Evolutionary conservation across 2,329 filamentous ascomycete genomes (phyloP).

Genomic region (Claviceps cyperi): DNA sequence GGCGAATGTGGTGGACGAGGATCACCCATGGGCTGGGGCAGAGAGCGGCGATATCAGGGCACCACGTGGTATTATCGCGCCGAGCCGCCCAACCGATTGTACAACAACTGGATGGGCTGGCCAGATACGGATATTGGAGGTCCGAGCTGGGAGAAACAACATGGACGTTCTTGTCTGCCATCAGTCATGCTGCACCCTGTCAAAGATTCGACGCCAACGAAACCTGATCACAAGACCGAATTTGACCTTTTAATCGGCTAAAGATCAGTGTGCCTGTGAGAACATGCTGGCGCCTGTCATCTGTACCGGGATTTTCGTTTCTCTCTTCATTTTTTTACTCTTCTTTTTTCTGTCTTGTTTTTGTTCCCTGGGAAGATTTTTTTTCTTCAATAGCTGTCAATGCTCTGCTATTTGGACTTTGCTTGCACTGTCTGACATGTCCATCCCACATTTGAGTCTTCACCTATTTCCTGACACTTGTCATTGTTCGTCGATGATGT

Average conservation of each 20-base stretch:
- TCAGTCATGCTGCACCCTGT: slow-evolving; percentile 45
- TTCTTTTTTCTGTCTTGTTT: background rate
- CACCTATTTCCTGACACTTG: no score
- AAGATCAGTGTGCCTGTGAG: slow-evolving; percentile 4
- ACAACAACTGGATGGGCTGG: slow-evolving; percentile 50
- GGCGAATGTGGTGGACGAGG: slow-evolving; percentile 39
- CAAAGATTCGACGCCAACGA: slow-evolving; percentile 40
- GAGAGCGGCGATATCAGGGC: slow-evolving; percentile 42
- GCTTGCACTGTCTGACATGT: background rate
- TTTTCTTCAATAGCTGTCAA: background rate
- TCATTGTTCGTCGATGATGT: no score
- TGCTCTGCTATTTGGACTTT: background rate
- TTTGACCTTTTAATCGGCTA: slow-evolving; percentile 26
- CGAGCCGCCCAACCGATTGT: slow-evolving; percentile 40
- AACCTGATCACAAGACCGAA: slow-evolving; percentile 24
- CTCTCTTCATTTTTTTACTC: background rate
- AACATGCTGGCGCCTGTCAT: background rate
- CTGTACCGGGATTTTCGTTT: background rate
- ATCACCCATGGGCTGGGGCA: slow-evolving; percentile 45
- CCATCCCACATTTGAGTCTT: background rate
- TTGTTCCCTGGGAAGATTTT: background rate
- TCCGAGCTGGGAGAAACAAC: slow-evolving; percentile 36
- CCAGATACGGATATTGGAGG: slow-evolving; percentile 41
- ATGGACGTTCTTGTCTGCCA: slow-evolving; percentile 44
- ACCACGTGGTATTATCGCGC: slow-evolving; percentile 48